A percentile compares a stretch with the other conserved stretches of the same genome.
Evolutionary conservation across 495 filamentous ascomycete genomes (phyloP).

Genomic region (Podospora conica): DNA sequence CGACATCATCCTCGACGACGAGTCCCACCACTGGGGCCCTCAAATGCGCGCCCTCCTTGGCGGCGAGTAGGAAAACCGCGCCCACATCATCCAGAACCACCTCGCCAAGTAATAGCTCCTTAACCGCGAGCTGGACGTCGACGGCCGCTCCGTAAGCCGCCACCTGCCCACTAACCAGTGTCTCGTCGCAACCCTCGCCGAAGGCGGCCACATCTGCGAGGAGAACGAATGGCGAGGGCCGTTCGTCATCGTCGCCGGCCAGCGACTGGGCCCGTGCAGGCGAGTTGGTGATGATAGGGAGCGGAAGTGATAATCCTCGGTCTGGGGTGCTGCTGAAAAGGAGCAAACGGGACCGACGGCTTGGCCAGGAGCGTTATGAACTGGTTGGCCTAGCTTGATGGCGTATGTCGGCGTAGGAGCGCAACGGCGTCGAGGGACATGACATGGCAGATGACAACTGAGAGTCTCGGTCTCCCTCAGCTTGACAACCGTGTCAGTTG

Average conservation of each 20-base stretch:
- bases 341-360: too few relatives aligned
- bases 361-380: too few relatives aligned
- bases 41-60: not conserved
- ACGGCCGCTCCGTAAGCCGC: not conserved
- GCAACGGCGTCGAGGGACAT: too few relatives aligned
- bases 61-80: not conserved
- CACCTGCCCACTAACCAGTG: not conserved
- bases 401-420: too few relatives aligned
- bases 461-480: too few relatives aligned
- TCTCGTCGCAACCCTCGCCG: not conserved
- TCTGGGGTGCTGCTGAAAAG: too few relatives aligned
- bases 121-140: not conserved
- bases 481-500: too few relatives aligned
- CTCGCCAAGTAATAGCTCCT: not conserved
- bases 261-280: not conserved
- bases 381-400: too few relatives aligned
- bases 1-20: not conserved
- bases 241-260: not conserved
- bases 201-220: not conserved
- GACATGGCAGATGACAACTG: too few relatives aligned
- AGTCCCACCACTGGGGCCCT: not conserved
- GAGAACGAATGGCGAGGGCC: not conserved
- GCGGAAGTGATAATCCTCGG: too few relatives aligned
- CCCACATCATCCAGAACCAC: not conserved
- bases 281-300: too few relatives aligned